A percentile compares a stretch with the other conserved stretches of the same genome.
Evolutionary conservation across 495 filamentous ascomycete species (phyloP).

Genomic region (Aspergillus leporis): DNA sequence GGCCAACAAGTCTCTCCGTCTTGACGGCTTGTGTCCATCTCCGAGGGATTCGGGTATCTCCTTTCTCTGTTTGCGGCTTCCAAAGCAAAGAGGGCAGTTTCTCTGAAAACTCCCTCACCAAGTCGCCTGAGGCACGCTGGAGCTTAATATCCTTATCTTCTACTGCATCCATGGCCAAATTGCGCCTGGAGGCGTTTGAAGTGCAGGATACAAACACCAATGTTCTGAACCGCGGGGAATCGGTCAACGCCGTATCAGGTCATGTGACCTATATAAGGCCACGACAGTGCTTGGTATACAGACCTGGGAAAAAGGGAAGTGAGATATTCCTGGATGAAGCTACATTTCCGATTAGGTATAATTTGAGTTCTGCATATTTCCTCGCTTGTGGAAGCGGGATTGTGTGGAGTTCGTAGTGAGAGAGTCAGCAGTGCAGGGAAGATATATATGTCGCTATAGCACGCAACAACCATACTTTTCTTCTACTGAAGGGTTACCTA

Average conservation of each 20-base stretch:
- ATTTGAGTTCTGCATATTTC: no score
- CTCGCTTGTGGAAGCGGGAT: no score
- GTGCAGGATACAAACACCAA: neutral
- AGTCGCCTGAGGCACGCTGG: constrained; percentile 66
- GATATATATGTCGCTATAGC: no score
- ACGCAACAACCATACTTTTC: no score
- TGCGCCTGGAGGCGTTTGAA: neutral
- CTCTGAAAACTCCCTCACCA: constrained; percentile 64
- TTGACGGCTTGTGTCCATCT: constrained; percentile 42
- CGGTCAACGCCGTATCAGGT: constrained; percentile 5
- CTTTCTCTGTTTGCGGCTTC: constrained; percentile 29
- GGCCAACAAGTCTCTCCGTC: constrained; percentile 42
- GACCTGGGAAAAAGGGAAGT: no score
- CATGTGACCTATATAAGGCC: constrained; percentile 15
- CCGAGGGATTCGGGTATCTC: constrained; percentile 35
- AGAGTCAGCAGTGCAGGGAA: no score
- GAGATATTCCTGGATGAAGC: no score
- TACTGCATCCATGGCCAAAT: constrained; percentile 45
- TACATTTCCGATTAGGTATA: no score
- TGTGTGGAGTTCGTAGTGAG: no score
- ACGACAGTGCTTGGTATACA: no score
- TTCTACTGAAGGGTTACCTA: no score
- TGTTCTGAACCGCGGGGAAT: constrained; percentile 12
- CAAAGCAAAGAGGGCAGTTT: constrained; percentile 53
- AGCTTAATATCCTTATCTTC: constrained; percentile 72